A percentile compares a stretch with the other conserved stretches of the same genome.
Conservation (phyloP, 164 flowering plant genomes). For the Kingdonia uniflora region DNA sequence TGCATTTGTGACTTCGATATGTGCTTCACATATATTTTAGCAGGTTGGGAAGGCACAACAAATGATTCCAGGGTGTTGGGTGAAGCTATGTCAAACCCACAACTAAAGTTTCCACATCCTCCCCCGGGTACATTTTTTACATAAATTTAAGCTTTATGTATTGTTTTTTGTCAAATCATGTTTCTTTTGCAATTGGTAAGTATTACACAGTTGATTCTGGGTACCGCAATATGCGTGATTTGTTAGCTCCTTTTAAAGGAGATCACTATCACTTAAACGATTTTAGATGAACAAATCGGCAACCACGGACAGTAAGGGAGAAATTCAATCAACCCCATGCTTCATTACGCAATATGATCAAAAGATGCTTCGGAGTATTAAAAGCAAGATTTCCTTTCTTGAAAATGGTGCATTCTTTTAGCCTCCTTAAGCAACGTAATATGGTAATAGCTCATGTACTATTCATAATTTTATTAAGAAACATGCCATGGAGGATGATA, state of each 20-base stretch:
- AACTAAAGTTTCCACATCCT: too few relatives aligned
- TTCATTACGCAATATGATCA: background rate
- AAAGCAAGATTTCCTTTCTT: too few relatives aligned
- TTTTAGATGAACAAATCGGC: background rate
- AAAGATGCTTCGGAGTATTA: too few relatives aligned
- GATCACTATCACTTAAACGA: background rate
- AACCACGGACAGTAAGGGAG: background rate
- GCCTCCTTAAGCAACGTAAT: too few relatives aligned
- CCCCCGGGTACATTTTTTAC: too few relatives aligned
- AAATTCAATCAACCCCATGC: background rate
- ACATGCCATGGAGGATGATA: background rate
- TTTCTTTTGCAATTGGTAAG: constrained; percentile 1
- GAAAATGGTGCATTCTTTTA: too few relatives aligned
- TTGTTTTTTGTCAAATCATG: too few relatives aligned
- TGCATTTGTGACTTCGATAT: constrained; percentile 6
- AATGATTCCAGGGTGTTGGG: background rate
- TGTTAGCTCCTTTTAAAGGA: background rate
- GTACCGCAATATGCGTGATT: background rate
- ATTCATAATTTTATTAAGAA: background rate
- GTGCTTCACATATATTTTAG: constrained; percentile 7
- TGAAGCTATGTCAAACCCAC: background rate
- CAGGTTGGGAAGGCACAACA: constrained; percentile 5
- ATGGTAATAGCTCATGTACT: too few relatives aligned
- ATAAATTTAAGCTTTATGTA: too few relatives aligned
- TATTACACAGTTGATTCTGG: background rate